Conservation (phyloP, 2,329 filamentous ascomycete species). For the Sarocladiaceae sp. region DNA sequence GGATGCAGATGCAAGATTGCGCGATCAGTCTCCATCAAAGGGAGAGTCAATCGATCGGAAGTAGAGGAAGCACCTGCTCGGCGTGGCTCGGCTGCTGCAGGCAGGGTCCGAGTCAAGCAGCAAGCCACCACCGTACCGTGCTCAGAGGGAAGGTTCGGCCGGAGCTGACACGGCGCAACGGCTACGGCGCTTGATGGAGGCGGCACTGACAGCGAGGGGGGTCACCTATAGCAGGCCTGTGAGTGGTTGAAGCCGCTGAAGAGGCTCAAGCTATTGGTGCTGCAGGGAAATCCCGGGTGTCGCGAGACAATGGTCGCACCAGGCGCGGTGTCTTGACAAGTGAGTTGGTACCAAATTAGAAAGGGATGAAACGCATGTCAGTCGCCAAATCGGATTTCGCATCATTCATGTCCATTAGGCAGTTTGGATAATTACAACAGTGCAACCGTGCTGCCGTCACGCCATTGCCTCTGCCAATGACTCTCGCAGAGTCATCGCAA, state of each 20-base stretch:
- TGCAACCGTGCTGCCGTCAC: no score
- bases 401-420: no score
- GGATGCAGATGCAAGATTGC: not conserved
- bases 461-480: not conserved
- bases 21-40: not conserved
- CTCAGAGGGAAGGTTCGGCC: constrained; percentile 4
- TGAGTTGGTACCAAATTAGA: no score
- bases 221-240: not conserved
- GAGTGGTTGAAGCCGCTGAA: no score
- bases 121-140: not conserved
- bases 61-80: not conserved
- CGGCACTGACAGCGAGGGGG: not conserved
- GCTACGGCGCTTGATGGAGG: not conserved
- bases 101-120: constrained; percentile 4
- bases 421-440: no score
- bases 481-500: not conserved
- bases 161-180: not conserved
- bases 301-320: not conserved
- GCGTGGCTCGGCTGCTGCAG: constrained; percentile 1
- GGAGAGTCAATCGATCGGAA: not conserved
- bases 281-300: constrained; percentile 1
- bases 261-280: not conserved
- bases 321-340: not conserved
- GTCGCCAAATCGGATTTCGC: no score
- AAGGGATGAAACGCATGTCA: no score